Conservation (phyloP, 441 rosid genomes). For the Gossypium lobatum region DNA sequence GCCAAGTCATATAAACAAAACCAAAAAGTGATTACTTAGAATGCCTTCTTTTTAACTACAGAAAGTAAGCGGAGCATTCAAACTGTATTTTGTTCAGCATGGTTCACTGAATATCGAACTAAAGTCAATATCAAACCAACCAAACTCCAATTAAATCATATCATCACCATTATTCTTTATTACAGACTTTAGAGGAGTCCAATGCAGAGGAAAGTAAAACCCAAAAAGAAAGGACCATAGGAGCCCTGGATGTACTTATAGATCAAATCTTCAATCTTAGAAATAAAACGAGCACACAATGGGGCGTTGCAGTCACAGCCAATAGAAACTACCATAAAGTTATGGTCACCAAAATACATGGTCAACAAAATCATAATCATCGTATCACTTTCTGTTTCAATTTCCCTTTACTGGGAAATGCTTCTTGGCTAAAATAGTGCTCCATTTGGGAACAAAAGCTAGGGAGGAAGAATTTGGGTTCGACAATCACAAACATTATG, state of each 20-base stretch:
- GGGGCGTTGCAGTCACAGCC: neutral
- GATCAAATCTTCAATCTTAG: neutral
- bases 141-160: neutral
- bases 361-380: neutral
- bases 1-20: constrained; percentile 7
- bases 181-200: neutral
- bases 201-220: neutral
- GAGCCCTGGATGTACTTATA: neutral
- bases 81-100: neutral
- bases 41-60: neutral
- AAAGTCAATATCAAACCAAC: neutral
- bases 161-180: neutral
- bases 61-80: neutral
- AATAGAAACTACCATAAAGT: neutral
- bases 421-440: neutral
- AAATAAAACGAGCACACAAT: neutral
- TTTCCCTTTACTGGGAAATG: neutral
- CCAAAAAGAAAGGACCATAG: neutral
- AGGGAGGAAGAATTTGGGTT: neutral
- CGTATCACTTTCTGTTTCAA: neutral
- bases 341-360: neutral
- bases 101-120: neutral
- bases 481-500: neutral
- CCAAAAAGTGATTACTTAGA: neutral
- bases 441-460: neutral